Evolutionary conservation across 495 filamentous ascomycete genomes (phyloP).

Genomic region (Penicillium silybi): DNA sequence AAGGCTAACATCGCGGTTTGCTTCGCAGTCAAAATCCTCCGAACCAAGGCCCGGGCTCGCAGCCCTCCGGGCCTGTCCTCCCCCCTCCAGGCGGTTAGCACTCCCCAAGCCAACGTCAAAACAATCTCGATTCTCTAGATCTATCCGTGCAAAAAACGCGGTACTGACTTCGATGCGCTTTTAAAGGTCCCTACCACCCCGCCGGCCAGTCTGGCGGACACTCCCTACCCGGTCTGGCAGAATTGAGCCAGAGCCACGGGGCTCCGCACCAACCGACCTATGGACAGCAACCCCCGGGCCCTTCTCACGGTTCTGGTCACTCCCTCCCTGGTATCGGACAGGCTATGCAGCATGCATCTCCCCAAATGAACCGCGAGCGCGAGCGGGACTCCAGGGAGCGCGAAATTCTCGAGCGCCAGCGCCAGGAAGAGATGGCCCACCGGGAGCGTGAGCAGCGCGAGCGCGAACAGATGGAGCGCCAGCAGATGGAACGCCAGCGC

Average conservation of each 20-base stretch:
- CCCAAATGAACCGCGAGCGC: slow-evolving; percentile 50
- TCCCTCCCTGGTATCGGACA: slow-evolving; percentile 51
- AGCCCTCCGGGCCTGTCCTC: slow-evolving; percentile 47
- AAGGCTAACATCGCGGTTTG: slow-evolving; percentile 13
- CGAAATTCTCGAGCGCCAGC: slow-evolving; percentile 46
- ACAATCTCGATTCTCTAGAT: not conserved
- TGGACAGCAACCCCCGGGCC: slow-evolving; percentile 39
- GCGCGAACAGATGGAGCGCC: slow-evolving; percentile 56
- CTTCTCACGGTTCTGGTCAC: slow-evolving; percentile 44
- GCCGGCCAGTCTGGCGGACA: slow-evolving; percentile 45
- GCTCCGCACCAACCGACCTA: slow-evolving; percentile 48
- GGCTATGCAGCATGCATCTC: slow-evolving; percentile 49
- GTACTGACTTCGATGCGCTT: slow-evolving; percentile 25
- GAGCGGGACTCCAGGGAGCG: slow-evolving; percentile 50
- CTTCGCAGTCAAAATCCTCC: slow-evolving; percentile 40
- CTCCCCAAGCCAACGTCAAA: not conserved
- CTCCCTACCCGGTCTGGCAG: slow-evolving; percentile 49
- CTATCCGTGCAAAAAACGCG: not conserved
- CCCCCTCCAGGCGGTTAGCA: slow-evolving; percentile 48
- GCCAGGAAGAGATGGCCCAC: slow-evolving; percentile 56
- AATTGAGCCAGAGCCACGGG: slow-evolving; percentile 47
- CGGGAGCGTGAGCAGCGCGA: slow-evolving; percentile 65
- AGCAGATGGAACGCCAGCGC: slow-evolving; percentile 49
- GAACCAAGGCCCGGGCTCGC: slow-evolving; percentile 46
- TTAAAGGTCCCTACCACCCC: slow-evolving; percentile 41